Base-by-base conservation (phyloP, 495 filamentous ascomycete species). In the Lineolata rhizophorae region DNA sequence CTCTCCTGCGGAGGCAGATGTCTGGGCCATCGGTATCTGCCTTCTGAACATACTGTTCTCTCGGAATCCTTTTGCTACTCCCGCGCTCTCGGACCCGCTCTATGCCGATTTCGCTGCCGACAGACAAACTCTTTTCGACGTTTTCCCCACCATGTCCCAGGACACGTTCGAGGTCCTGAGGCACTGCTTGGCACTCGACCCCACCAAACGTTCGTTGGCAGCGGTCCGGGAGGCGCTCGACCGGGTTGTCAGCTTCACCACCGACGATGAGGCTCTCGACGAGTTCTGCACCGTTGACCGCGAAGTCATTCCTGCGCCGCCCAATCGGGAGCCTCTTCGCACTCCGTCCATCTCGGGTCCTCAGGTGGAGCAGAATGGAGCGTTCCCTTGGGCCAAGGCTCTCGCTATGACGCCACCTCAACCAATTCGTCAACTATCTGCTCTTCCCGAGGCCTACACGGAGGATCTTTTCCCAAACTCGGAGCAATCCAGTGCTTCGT, bases 61-160 rank as follows among this genome's bases (percentile, higher is more conserved):
- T 12, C 72, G 83, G 39, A 97, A 97, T 43, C 87, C 87, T 0
- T 97, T 97, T 51, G 78, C 71, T 18, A 75, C 69, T 2, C 87
- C 87, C 6, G 77, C 76, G 10, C 71, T 77, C 54, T 72, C 72
- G 22, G 87, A 97, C 46, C 70, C 80, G 22, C 57, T 97, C 19
- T 97, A 85, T 50, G 58, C 80, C 33, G 87, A 97, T 50, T 97
- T 85, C 52, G 76, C 75, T 35, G 67, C 76, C 32, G 84, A 95
- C 58, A 74, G 74, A 47, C 82, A 95, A 52, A 87, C 80, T 8
- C 67, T 97, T 18, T 95, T 95, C 55, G 87, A 97, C 53, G 81
- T 95, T 46, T 97, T 97, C 53, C 82, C 87, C 18, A 90, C 81
- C 51, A 85, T 97, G 82, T 92, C 85, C 35, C 81, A 90, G 48